A percentile compares a stretch with the other conserved stretches of the same genome.
phyloP scores from a whole-genome alignment of 2,329 filamentous ascomycete genomes.

The Cladosporium cucumerinum region DNA sequence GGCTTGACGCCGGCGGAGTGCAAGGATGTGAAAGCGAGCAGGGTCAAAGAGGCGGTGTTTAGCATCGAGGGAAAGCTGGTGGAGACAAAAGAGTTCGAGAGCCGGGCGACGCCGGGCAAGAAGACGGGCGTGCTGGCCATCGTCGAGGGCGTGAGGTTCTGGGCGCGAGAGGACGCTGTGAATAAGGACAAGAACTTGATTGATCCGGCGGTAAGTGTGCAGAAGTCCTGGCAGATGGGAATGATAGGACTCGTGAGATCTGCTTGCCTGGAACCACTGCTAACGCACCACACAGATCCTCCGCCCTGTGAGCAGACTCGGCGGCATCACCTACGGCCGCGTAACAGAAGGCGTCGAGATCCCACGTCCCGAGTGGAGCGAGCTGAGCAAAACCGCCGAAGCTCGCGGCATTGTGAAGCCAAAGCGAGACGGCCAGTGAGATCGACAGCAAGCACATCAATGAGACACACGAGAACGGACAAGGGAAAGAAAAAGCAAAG shows the following conservation, averaged over 20 bases:
- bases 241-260: not conserved
- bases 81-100: conserved; percentile 73
- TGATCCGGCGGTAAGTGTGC: conserved; percentile 61
- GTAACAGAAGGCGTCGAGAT: conserved; percentile 69
- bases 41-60: conserved; percentile 81
- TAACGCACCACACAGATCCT: conserved; percentile 52
- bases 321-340: conserved; percentile 81
- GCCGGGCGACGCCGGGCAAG: conserved; percentile 64
- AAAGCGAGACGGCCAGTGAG: conserved; percentile 41
- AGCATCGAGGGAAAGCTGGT: conserved; percentile 77
- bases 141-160: conserved; percentile 81
- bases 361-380: conserved; percentile 53
- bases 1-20: conserved; percentile 70
- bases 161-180: conserved; percentile 83
- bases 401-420: conserved; percentile 51
- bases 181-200: conserved; percentile 72
- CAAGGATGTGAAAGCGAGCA: conserved; percentile 62
- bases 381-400: conserved; percentile 54
- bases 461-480: not conserved
- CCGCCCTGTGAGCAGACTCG: conserved; percentile 71
- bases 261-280: conserved; percentile 6
- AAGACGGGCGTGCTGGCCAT: conserved; percentile 72
- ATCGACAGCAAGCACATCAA: not conserved
- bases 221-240: not conserved
- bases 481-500: not conserved